A percentile compares a stretch with the other conserved stretches of the same genome.
phyloP scores from a whole-genome alignment of 2,329 filamentous ascomycete species.

The Lasiodiplodia sp. region DNA sequence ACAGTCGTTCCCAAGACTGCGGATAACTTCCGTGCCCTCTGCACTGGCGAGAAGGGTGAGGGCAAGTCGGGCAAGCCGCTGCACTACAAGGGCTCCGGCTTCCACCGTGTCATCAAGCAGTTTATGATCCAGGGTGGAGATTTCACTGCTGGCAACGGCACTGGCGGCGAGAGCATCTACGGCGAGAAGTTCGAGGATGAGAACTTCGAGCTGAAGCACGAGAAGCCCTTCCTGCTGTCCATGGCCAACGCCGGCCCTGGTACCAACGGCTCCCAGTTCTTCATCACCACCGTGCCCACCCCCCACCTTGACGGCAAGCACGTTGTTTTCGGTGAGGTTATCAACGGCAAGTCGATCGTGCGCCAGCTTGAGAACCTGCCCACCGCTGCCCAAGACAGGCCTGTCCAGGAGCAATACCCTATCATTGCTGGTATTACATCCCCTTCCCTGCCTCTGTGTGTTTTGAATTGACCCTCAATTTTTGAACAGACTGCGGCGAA shows the following conservation, averaged over 20 bases:
- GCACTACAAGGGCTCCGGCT: constrained; percentile 88
- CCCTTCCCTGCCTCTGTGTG: background rate
- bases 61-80: constrained; percentile 84
- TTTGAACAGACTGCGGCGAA: constrained; percentile 76
- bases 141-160: constrained; percentile 93
- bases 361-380: constrained; percentile 87
- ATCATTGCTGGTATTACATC: constrained; percentile 63
- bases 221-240: constrained; percentile 89
- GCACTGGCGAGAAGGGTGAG: constrained; percentile 90
- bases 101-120: constrained; percentile 97
- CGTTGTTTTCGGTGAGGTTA: constrained; percentile 94
- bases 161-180: constrained; percentile 96
- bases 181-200: constrained; percentile 97
- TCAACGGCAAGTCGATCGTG: constrained; percentile 89
- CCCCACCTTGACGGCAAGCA: constrained; percentile 96
- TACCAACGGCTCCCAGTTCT: constrained; percentile 98
- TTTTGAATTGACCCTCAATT: constrained; percentile 10
- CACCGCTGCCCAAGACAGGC: constrained; percentile 80
- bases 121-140: constrained; percentile 99
- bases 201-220: constrained; percentile 91
- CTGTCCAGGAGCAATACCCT: constrained; percentile 66
- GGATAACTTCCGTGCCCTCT: constrained; percentile 94
- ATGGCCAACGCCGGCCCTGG: constrained; percentile 98
- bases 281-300: constrained; percentile 94
- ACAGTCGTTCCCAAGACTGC: constrained; percentile 87